phyloP scores from a whole-genome alignment of 169 alveolate species.

The Plasmodium billcollinsi region DNA sequence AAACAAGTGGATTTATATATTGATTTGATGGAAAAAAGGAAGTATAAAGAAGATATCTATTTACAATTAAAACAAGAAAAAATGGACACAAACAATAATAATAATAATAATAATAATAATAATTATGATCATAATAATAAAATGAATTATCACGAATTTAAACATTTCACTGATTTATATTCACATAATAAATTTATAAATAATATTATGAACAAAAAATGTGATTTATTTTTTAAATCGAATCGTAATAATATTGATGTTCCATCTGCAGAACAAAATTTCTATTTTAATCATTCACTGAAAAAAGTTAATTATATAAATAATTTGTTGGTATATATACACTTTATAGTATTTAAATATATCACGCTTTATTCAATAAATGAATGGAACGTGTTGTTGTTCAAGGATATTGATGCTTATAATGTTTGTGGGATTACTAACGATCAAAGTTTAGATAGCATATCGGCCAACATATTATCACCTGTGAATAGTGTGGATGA shows the following conservation, averaged over 20 bases:
- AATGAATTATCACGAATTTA: too few species aligned
- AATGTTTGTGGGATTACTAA: not conserved
- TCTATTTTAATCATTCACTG: constrained; percentile 39
- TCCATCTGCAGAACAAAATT: not conserved
- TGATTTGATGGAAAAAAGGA: constrained; percentile 30
- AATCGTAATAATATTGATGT: not conserved
- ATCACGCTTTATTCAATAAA: constrained; percentile 31
- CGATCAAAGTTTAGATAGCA: too few species aligned
- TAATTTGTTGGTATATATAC: constrained; percentile 48
- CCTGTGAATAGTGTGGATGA: not conserved
- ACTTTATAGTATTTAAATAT: constrained; percentile 46
- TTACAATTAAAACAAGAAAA: not conserved
- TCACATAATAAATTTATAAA: constrained; percentile 28
- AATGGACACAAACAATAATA: not conserved
- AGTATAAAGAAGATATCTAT: constrained; percentile 39
- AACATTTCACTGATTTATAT: not conserved
- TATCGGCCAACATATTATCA: too few species aligned
- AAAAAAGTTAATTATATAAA: constrained; percentile 39
- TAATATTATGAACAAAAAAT: constrained; percentile 25
- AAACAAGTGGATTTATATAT: constrained; percentile 63
- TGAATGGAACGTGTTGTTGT: constrained; percentile 59
- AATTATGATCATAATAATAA: too few species aligned
- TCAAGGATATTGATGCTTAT: constrained; percentile 27
- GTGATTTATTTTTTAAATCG: constrained; percentile 11
- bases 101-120: not conserved